Percentiles rank a stretch among this genome's conserved stretches.
These are phyloP conservation scores for Rhizopogon salebrosus DNA, from an alignment of 768 basidiomycete species.

Conservation along the genomic window DNA sequence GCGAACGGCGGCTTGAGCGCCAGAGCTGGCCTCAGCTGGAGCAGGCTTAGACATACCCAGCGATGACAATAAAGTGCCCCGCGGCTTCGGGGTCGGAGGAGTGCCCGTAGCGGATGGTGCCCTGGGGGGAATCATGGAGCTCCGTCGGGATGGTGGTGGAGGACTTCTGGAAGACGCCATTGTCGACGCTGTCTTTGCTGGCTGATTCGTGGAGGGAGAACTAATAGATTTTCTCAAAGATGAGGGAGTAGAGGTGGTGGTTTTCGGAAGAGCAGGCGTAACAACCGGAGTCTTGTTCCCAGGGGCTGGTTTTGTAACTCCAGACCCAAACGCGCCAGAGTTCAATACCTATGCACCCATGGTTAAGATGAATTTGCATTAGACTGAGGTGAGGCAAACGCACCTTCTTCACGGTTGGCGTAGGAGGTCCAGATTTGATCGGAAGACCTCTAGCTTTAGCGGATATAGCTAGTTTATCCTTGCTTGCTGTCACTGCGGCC, in stretches of 20 bases:
- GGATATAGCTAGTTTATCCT: constrained; percentile 32
- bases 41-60: constrained; percentile 15
- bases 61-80: constrained; percentile 25
- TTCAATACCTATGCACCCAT: constrained; percentile 47
- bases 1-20: constrained; percentile 33
- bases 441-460: constrained; percentile 41
- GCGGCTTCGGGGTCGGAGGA: constrained; percentile 33
- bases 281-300: constrained; percentile 35
- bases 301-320: constrained; percentile 42
- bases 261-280: constrained; percentile 26
- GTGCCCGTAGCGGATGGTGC: constrained; percentile 35
- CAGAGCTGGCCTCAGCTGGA: constrained; percentile 20
- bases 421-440: constrained; percentile 45
- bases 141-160: constrained; percentile 27
- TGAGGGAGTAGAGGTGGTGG: constrained; percentile 20
- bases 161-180: constrained; percentile 28
- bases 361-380: constrained; percentile 20
- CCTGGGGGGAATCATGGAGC: constrained; percentile 29
- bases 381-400: constrained; percentile 17
- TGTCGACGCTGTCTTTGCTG: constrained; percentile 24
- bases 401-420: constrained; percentile 68
- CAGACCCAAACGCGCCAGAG: constrained; percentile 62
- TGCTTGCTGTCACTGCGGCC: constrained; percentile 18
- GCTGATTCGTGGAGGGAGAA: constrained; percentile 22
- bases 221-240: constrained; percentile 24